Evolutionary conservation across 2,329 filamentous ascomycete species (phyloP).

Genomic region (Dryadomyces quercivorus): DNA sequence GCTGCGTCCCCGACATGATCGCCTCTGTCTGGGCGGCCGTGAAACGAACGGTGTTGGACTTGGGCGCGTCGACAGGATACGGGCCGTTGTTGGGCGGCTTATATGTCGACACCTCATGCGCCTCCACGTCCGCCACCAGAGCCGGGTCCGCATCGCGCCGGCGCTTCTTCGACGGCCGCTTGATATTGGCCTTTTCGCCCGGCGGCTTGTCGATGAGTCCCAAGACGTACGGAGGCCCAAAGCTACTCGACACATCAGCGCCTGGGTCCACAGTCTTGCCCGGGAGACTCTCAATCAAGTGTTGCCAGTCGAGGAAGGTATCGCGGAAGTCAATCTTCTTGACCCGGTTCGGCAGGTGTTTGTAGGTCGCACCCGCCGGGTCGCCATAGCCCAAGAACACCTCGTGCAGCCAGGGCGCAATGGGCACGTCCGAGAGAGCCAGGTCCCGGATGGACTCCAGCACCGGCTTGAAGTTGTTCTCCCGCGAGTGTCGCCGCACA

Average conservation of each 20-base stretch:
- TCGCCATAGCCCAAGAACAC: slow-evolving; percentile 97
- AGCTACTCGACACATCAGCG: slow-evolving; percentile 57
- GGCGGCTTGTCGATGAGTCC: slow-evolving; percentile 46
- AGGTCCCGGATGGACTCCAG: slow-evolving; percentile 84
- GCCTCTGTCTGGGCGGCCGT: slow-evolving; percentile 86
- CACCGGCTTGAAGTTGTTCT: slow-evolving; percentile 96
- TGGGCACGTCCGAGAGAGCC: slow-evolving; percentile 69
- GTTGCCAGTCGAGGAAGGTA: slow-evolving; percentile 92
- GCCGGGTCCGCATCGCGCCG: slow-evolving; percentile 63
- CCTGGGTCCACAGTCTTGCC: slow-evolving; percentile 74
- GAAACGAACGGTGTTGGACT: slow-evolving; percentile 73
- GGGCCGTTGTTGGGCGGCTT: slow-evolving; percentile 79
- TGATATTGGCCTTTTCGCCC: slow-evolving; percentile 27
- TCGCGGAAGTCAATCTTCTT: slow-evolving; percentile 80
- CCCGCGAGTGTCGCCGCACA: slow-evolving; percentile 67
- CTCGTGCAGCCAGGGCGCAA: slow-evolving; percentile 88
- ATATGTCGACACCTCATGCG: slow-evolving; percentile 78
- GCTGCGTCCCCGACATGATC: slow-evolving; percentile 86
- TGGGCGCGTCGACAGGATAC: slow-evolving; percentile 75
- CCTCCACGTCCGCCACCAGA: slow-evolving; percentile 49
- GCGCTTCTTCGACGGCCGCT: slow-evolving; percentile 67
- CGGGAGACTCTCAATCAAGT: slow-evolving; percentile 81
- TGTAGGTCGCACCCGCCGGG: slow-evolving; percentile 76
- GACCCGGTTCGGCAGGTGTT: slow-evolving; percentile 65
- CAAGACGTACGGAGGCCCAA: slow-evolving; percentile 79